Percentiles rank a stretch among this genome's conserved stretches.
Conservation (phyloP, 163 green algal genomes). For the Prototheca stagnorum region DNA sequence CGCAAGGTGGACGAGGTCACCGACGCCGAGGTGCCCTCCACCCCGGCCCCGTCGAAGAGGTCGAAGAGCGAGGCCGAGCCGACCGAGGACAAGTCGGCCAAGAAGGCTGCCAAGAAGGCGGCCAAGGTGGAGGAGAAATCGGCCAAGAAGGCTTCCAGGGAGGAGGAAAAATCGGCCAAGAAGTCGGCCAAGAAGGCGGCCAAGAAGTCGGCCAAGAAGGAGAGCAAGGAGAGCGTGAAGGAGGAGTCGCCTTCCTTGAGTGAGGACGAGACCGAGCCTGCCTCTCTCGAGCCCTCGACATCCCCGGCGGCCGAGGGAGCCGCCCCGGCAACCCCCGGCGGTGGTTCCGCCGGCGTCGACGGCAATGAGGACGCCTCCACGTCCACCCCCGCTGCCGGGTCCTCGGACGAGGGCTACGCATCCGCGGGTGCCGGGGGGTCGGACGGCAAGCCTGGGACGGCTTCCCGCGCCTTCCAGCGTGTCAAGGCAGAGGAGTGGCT, state of each 20-base stretch:
- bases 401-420: not conserved
- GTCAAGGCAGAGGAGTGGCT: conserved; percentile 79
- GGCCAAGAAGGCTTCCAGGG: not conserved
- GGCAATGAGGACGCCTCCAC: not conserved
- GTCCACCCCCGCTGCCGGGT: not conserved
- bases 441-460: conserved; percentile 18
- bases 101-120: conserved; percentile 7
- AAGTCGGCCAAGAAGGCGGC: not conserved
- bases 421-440: not conserved
- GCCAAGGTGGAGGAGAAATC: conserved; percentile 5
- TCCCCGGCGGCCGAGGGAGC: conserved; percentile 1
- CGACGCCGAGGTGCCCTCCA: too few species aligned
- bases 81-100: conserved; percentile 1
- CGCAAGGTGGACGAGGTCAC: not conserved
- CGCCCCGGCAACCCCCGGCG: not conserved
- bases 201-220: not conserved
- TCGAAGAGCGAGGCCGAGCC: too few species aligned
- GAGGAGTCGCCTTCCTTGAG: too few species aligned
- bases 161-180: not conserved
- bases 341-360: not conserved
- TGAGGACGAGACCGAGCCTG: not conserved
- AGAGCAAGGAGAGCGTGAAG: conserved; percentile 8
- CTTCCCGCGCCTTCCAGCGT: conserved; percentile 58
- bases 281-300: not conserved
- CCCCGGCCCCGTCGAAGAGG: too few species aligned